Percentiles rank a stretch among this genome's conserved stretches.
phyloP scores from a whole-genome alignment of 2,329 filamentous ascomycete species.

The Zarea fungicola region DNA sequence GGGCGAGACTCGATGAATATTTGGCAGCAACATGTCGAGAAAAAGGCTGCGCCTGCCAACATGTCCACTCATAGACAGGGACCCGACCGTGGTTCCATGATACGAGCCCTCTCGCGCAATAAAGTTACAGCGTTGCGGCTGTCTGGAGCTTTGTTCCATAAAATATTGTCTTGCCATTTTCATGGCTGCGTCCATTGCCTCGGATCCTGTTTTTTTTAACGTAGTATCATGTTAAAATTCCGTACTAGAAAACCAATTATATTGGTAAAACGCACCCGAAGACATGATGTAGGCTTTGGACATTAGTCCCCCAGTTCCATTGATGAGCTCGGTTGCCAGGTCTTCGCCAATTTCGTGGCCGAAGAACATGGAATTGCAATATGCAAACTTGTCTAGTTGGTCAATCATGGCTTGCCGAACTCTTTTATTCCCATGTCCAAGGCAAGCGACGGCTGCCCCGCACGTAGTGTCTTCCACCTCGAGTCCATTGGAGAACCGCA shows the following conservation, averaged over 20 bases:
- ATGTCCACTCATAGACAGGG: conserved; percentile 60
- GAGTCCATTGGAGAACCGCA: conserved; percentile 2
- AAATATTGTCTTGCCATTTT: conserved; percentile 44
- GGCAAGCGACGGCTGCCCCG: conserved; percentile 8
- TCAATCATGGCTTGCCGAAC: conserved; percentile 34
- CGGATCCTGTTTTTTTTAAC: too few species aligned
- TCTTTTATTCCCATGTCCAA: conserved; percentile 5
- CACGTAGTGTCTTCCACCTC: conserved; percentile 8
- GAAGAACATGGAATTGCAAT: conserved; percentile 17
- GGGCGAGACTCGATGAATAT: conserved; percentile 55
- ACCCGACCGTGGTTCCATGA: conserved; percentile 66
- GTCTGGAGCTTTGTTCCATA: conserved; percentile 35
- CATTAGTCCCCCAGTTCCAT: conserved; percentile 29
- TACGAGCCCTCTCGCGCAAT: conserved; percentile 65
- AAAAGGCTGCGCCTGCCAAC: conserved; percentile 53
- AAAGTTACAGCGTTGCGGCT: conserved; percentile 56
- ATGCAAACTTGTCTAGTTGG: conserved; percentile 13
- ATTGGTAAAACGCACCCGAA: conserved; percentile 26
- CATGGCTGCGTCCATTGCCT: conserved; percentile 39
- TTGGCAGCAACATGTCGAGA: conserved; percentile 52
- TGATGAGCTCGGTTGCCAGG: conserved; percentile 22
- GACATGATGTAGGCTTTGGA: conserved; percentile 29
- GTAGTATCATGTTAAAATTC: too few species aligned
- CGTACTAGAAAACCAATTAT: too few species aligned
- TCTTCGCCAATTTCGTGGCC: conserved; percentile 20